Conservation (phyloP, 1,139 yeast genomes). For the Nakaseomyces sp. region DNA sequence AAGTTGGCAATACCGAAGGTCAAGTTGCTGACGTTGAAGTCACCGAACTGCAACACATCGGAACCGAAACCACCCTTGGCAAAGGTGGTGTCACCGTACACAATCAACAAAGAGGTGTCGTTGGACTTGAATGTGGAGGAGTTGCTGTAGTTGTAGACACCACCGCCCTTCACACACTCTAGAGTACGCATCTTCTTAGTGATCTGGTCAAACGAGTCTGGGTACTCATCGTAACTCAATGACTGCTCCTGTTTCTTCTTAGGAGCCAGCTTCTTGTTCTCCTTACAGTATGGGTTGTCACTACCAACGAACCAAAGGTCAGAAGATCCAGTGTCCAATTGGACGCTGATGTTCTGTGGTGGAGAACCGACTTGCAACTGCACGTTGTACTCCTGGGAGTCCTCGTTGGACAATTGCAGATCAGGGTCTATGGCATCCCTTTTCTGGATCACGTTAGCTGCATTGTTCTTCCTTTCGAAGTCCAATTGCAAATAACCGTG, state of each 20-base stretch:
- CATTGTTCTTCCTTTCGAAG: neutral
- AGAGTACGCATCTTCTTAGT: neutral
- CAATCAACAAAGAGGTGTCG: constrained; percentile 38
- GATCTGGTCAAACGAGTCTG: neutral
- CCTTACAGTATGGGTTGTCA: constrained; percentile 6
- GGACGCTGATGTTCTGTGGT: constrained; percentile 40
- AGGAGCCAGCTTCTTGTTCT: neutral
- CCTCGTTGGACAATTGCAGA: neutral
- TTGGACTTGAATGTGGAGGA: constrained; percentile 39
- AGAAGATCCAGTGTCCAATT: constrained; percentile 62
- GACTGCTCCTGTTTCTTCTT: neutral
- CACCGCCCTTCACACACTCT: constrained; percentile 23
- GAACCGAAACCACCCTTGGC: constrained; percentile 54
- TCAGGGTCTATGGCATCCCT: neutral
- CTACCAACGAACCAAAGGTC: constrained; percentile 47
- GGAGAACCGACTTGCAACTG: constrained; percentile 45
- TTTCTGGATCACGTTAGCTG: neutral
- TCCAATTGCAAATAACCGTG: neutral
- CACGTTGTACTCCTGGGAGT: constrained; percentile 34
- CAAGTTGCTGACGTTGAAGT: constrained; percentile 34
- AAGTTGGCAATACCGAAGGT: constrained; percentile 49
- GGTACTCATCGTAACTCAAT: neutral
- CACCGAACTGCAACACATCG: constrained; percentile 36
- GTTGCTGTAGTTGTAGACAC: constrained; percentile 39
- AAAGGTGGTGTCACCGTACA: constrained; percentile 50